These are phyloP conservation scores for Achaetomiella virescens DNA, from an alignment of 495 filamentous ascomycete species.

Conservation along the genomic window DNA sequence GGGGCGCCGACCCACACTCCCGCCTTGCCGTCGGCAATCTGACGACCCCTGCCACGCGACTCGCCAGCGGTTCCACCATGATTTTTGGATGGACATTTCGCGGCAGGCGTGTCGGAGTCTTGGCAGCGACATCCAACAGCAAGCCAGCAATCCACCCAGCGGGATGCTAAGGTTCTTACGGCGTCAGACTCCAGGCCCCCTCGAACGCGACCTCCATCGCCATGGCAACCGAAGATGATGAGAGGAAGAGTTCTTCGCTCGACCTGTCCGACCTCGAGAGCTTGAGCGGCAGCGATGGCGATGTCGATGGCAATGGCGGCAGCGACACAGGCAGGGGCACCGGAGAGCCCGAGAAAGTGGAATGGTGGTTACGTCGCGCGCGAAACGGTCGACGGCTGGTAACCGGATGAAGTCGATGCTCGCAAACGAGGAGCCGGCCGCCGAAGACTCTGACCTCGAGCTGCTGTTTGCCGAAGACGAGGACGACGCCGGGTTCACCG, in stretches of 20 bases:
- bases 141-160: not conserved
- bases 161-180: not conserved
- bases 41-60: conserved; percentile 1
- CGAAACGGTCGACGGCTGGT: conserved; percentile 78
- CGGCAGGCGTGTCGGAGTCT: not conserved
- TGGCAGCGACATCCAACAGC: not conserved
- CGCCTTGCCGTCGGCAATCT: conserved; percentile 9
- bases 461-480: conserved; percentile 81
- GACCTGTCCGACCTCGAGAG: conserved; percentile 22
- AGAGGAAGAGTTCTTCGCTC: conserved; percentile 18
- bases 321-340: conserved; percentile 25
- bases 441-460: conserved; percentile 61
- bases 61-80: not conserved
- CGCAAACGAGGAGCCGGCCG: conserved; percentile 60
- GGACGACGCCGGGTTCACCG: conserved; percentile 73
- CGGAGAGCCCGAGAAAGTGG: conserved; percentile 38
- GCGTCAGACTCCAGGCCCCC: not conserved
- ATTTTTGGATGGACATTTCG: not conserved
- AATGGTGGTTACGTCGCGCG: conserved; percentile 73
- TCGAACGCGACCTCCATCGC: not conserved
- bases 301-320: conserved; percentile 23
- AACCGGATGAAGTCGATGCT: conserved; percentile 76
- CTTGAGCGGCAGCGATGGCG: conserved; percentile 18
- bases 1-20: conserved; percentile 1
- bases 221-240: conserved; percentile 25